Base-by-base conservation (phyloP, 2,329 filamentous ascomycete species). In the Lasiodiplodia citricola region DNA sequence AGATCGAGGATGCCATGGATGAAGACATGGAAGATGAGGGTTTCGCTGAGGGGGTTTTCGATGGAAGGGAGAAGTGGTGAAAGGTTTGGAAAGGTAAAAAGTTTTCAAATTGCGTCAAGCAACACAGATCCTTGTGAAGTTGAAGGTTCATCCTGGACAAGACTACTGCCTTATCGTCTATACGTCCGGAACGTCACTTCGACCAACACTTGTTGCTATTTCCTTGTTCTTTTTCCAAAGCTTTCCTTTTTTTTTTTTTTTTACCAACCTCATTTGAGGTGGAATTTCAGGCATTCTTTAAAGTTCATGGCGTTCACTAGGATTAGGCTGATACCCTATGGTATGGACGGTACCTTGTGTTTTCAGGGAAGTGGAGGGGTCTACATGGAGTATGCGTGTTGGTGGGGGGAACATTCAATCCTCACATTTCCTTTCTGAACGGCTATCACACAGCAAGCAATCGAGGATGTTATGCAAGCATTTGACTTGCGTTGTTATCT, bases 1-100 rank as follows among this genome's bases (percentile, higher is more conserved):
- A 81, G 37, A 71, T 81, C 18, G 80, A 83, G 51, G 76, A 73
- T 13, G 74, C 71, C 25, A 72, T 64, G 25, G 69, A 74, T 50
- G 70, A 73, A 13, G 47, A 77, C 16, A 70, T 75, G 66, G 75
- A 77, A 28, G 75, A 76, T 47, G 76, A 78, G 37, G 74, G 73
- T 8, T 75, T 74, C 68, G 72, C 73, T 18, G 75, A 77, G 25
- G 37, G 62, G 31, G 54, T 37, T 35, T 31, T 70, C 66, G 69
- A 71, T 44, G 54, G 35, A 51, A 52, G 64, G 70, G 67, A 71
- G 67, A 66, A 65, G 55, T 35, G 55, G 57, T 50, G 25, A 58
- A 50, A 21, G 6, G 52, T 10, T 51, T 23, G 21, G n/a, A 47
- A 35, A 28, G 41, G 37, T 35, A 14, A 64, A 63, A 64, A 52